A percentile compares a stretch with the other conserved stretches of the same genome.
These are phyloP conservation scores for Megacollybia platyphylla DNA, from an alignment of 1,284 basidiomycete genomes.

Conservation along the genomic window DNA sequence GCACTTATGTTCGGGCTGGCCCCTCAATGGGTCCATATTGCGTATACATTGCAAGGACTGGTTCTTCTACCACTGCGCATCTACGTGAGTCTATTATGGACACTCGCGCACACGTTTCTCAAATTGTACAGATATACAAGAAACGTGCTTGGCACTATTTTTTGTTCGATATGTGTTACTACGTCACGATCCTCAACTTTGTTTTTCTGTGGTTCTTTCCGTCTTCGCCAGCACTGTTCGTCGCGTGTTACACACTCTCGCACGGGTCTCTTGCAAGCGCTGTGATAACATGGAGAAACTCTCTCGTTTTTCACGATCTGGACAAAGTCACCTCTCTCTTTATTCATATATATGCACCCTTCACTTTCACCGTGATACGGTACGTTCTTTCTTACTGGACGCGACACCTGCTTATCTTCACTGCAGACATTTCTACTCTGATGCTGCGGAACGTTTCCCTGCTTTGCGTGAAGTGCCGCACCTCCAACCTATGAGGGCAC, in stretches of 20 bases:
- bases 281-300: conserved; percentile 94
- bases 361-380: conserved; percentile 83
- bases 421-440: conserved; percentile 71
- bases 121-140: conserved; percentile 46
- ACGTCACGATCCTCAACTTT: conserved; percentile 79
- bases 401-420: conserved; percentile 6
- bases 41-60: conserved; percentile 63
- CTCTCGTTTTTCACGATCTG: conserved; percentile 88
- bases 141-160: conserved; percentile 88
- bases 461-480: conserved; percentile 57
- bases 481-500: conserved; percentile 47
- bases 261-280: conserved; percentile 85
- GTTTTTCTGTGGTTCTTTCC: conserved; percentile 82
- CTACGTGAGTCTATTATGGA: conserved; percentile 21
- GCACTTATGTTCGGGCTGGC: conserved; percentile 74
- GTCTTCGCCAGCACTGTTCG: conserved; percentile 58
- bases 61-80: conserved; percentile 74
- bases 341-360: conserved; percentile 81
- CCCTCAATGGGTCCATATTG: conserved; percentile 73
- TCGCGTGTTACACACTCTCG: conserved; percentile 80
- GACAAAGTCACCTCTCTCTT: conserved; percentile 91
- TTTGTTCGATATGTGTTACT: conserved; percentile 85
- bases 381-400: conserved; percentile 18
- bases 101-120: no score
- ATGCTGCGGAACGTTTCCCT: conserved; percentile 67